Conservation (phyloP, 83 land plant genomes). For the Thuja plicata region DNA sequence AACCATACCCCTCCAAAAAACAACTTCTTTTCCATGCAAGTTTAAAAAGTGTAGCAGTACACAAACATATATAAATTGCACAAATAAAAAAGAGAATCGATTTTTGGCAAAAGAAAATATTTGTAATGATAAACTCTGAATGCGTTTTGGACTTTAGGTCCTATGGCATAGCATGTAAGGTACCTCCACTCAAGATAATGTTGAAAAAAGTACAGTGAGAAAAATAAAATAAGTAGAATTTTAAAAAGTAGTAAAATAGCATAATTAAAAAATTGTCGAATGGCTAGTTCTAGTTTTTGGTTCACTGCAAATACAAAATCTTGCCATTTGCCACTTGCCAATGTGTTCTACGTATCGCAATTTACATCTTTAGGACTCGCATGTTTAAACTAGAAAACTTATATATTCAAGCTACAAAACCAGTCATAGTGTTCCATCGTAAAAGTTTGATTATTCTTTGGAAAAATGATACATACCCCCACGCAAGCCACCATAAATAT, state of each 20-base stretch:
- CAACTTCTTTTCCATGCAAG: too few species aligned
- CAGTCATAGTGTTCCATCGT: neutral
- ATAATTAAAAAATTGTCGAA: neutral
- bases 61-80: too few species aligned
- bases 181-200: neutral
- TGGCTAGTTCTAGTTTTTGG: neutral
- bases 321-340: neutral
- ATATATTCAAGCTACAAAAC: neutral
- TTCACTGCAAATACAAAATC: neutral
- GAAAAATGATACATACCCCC: constrained; percentile 57
- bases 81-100: too few species aligned
- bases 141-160: too few species aligned
- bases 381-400: neutral
- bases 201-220: neutral
- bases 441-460: neutral
- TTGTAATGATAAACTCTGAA: too few species aligned
- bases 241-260: neutral
- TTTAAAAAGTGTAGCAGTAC: too few species aligned
- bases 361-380: neutral
- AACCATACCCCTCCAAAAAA: too few species aligned
- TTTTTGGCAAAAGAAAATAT: too few species aligned
- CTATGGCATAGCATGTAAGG: neutral
- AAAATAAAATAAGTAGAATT: neutral
- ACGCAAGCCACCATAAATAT: constrained; percentile 89
- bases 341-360: neutral